A percentile compares a stretch with the other conserved stretches of the same genome.
Conservation (phyloP, 2,329 filamentous ascomycete genomes). For the Pseudocercospora eumusae region DNA sequence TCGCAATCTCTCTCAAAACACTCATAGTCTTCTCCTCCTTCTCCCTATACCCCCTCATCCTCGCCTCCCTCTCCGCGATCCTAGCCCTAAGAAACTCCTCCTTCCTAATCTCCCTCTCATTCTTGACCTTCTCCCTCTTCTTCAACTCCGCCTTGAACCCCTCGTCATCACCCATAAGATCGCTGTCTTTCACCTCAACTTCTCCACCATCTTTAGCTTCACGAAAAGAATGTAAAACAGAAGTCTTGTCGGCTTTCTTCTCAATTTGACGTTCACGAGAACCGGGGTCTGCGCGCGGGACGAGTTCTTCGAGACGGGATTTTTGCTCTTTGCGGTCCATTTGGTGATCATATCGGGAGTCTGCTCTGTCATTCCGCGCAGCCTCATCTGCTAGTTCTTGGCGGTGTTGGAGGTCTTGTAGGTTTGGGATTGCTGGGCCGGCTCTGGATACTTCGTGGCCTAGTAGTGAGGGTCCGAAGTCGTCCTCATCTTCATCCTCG, state of each 20-base stretch:
- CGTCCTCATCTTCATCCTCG: slow-evolving; percentile 55
- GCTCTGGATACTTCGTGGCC: slow-evolving; percentile 36
- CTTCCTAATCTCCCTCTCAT: slow-evolving; percentile 76
- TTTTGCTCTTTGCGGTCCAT: slow-evolving; percentile 67
- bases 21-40: slow-evolving; percentile 84
- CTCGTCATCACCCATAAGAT: slow-evolving; percentile 73
- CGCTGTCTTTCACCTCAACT: slow-evolving; percentile 68
- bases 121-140: slow-evolving; percentile 71
- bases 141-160: slow-evolving; percentile 66
- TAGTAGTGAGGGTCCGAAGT: slow-evolving; percentile 55
- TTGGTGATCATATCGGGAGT: slow-evolving; percentile 63
- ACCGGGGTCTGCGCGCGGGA: slow-evolving; percentile 78
- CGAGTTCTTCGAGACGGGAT: slow-evolving; percentile 75
- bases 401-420: slow-evolving; percentile 70
- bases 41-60: slow-evolving; percentile 65
- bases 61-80: slow-evolving; percentile 77
- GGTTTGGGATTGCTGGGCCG: slow-evolving; percentile 67
- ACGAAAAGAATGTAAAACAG: slow-evolving; percentile 71
- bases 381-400: slow-evolving; percentile 54
- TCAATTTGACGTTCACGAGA: slow-evolving; percentile 82
- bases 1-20: slow-evolving; percentile 76
- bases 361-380: slow-evolving; percentile 45
- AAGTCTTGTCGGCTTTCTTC: slow-evolving; percentile 73
- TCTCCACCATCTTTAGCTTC: slow-evolving; percentile 64
- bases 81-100: slow-evolving; percentile 78